A percentile compares a stretch with the other conserved stretches of the same genome.
phyloP scores from a whole-genome alignment of 2,329 filamentous ascomycete genomes.

The Botrytis porri region DNA sequence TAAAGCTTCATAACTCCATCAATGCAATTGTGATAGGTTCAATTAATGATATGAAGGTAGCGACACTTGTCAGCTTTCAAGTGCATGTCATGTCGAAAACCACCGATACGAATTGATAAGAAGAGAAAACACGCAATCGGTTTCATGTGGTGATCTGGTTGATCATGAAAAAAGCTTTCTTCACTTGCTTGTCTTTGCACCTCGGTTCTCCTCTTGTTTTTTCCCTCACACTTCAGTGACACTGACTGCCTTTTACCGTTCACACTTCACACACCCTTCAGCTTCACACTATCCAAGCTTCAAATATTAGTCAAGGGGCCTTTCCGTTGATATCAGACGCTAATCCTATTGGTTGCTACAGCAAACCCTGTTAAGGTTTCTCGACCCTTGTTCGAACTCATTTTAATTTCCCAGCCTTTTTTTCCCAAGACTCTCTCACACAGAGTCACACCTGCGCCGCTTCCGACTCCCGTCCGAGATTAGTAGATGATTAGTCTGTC shows the following conservation, averaged over 20 bases:
- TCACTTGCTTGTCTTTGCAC: neutral
- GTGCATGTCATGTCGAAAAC: neutral
- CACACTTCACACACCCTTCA: neutral
- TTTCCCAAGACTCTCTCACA: neutral
- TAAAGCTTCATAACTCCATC: neutral
- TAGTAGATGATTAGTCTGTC: neutral
- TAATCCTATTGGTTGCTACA: neutral
- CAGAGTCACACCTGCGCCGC: too few relatives aligned
- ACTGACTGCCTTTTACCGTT: neutral
- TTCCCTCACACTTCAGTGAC: neutral
- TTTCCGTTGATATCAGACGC: neutral
- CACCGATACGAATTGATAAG: neutral
- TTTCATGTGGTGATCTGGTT: neutral
- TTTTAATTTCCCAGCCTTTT: neutral
- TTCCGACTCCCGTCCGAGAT: slow-evolving; percentile 10
- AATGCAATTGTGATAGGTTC: neutral
- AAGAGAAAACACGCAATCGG: neutral
- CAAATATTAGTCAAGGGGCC: neutral
- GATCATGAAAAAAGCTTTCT: neutral
- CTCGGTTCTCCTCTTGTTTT: neutral
- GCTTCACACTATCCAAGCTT: slow-evolving; percentile 2
- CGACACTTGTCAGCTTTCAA: neutral
- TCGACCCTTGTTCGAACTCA: neutral
- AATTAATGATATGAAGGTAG: neutral
- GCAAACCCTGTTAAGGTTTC: neutral